Conservation (phyloP, 345 rosid species). For the Salix purpurea region DNA sequence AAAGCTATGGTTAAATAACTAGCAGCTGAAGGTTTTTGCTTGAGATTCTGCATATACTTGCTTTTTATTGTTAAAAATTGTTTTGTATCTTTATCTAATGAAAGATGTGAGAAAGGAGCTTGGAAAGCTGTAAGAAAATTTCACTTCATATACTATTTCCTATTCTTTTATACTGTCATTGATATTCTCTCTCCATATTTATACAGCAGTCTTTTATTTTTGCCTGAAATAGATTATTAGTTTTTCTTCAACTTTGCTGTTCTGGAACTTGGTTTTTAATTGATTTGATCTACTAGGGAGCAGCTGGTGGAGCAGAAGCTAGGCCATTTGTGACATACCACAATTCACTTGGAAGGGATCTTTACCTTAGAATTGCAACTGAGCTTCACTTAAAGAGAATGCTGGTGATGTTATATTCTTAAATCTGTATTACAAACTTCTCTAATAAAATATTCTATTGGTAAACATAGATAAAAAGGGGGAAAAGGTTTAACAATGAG, state of each 20-base stretch:
- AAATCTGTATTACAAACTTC: background rate
- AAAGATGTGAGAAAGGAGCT: no score
- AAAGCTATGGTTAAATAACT: no score
- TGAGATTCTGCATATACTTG: no score
- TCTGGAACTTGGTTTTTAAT: conserved; percentile 34
- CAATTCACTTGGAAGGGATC: conserved; percentile 92
- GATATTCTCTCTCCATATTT: background rate
- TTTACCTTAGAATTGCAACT: conserved; percentile 88
- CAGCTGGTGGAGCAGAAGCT: conserved; percentile 99
- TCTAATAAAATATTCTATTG: no score
- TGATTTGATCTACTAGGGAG: conserved; percentile 64
- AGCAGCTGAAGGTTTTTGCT: no score
- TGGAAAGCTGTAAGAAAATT: no score
- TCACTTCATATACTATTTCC: no score
- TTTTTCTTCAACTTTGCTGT: background rate
- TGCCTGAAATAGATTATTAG: background rate
- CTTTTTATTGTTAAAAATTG: no score
- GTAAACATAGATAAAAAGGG: no score
- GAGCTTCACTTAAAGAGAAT: conserved; percentile 96
- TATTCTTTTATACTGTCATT: background rate
- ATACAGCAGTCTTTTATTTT: background rate
- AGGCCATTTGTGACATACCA: conserved; percentile 90
- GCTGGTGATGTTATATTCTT: conserved; percentile 51
- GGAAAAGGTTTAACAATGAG: no score
- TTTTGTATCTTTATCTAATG: no score